phyloP scores from a whole-genome alignment of 176 grass and related monocot genomes.

The Musa itinerans region DNA sequence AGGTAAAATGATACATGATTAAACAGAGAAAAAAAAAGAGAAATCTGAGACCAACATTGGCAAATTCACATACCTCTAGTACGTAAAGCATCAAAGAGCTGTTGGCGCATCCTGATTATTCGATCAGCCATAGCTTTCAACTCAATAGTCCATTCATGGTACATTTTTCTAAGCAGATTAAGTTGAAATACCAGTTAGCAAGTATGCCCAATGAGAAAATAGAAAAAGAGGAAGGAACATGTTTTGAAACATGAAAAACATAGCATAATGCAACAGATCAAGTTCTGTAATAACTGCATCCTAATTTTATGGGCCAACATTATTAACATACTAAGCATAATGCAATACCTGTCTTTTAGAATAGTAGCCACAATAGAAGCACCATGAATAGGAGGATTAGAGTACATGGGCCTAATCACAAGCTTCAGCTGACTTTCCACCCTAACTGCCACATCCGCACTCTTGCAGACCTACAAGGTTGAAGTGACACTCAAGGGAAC shows the following conservation, averaged over 20 bases:
- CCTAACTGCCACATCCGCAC: slow-evolving; percentile 62
- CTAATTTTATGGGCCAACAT: not conserved
- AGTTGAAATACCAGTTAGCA: slow-evolving; percentile 16
- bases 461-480: slow-evolving; percentile 68
- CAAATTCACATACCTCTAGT: slow-evolving; percentile 45
- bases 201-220: not conserved
- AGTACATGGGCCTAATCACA: slow-evolving; percentile 99
- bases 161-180: slow-evolving; percentile 49
- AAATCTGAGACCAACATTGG: not conserved
- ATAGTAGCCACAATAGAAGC: slow-evolving; percentile 90
- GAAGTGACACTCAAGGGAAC: not conserved
- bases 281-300: not conserved
- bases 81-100: slow-evolving; percentile 72
- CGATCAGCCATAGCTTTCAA: slow-evolving; percentile 97
- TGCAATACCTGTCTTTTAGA: slow-evolving; percentile 64
- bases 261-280: not conserved
- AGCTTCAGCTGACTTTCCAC: slow-evolving; percentile 99
- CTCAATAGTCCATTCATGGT: slow-evolving; percentile 82
- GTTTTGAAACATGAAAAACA: not conserved
- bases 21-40: not conserved
- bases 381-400: slow-evolving; percentile 93
- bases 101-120: slow-evolving; percentile 88
- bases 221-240: not conserved
- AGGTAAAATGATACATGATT: not conserved
- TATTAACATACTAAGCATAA: not conserved